Percentiles rank a stretch among this genome's conserved stretches.
Conservation (phyloP, 2,329 filamentous ascomycete genomes). For the Diaporthe sp. region DNA sequence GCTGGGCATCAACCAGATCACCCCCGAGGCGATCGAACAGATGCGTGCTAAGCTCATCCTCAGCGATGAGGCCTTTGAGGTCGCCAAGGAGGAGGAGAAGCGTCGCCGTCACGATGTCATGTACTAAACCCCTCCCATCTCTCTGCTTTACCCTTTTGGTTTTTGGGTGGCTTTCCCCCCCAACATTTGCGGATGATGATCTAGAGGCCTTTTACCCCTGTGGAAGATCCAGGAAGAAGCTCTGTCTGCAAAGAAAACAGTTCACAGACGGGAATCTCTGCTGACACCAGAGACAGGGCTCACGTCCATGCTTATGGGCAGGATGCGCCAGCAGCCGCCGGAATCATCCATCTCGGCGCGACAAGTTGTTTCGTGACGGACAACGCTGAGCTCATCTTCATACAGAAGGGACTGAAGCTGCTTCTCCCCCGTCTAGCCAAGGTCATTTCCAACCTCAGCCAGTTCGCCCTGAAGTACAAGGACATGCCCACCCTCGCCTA, state of each 20-base stretch:
- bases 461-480: conserved; percentile 82
- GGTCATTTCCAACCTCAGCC: conserved; percentile 80
- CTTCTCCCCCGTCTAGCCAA: conserved; percentile 83
- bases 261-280: not conserved
- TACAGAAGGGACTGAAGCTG: conserved; percentile 82
- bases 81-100: conserved; percentile 84
- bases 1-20: conserved; percentile 80
- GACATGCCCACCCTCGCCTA: conserved; percentile 77
- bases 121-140: conserved; percentile 42
- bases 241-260: not conserved
- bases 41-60: conserved; percentile 82
- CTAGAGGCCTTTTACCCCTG: not conserved
- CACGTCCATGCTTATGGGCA: conserved; percentile 83
- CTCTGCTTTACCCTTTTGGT: too few species aligned
- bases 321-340: conserved; percentile 81
- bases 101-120: conserved; percentile 66
- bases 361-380: conserved; percentile 75
- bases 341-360: conserved; percentile 71
- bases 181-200: not conserved
- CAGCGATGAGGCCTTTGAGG: conserved; percentile 82
- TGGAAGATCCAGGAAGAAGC: not conserved
- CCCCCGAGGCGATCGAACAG: conserved; percentile 79
- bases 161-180: not conserved
- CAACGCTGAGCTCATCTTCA: conserved; percentile 83
- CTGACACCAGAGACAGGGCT: conserved; percentile 44